Evolutionary conservation across 169 alveolate genomes (phyloP), one percentile per base, ranked within the genome.

Genomic region (Ichthyophthirius multifiliis): DNA sequence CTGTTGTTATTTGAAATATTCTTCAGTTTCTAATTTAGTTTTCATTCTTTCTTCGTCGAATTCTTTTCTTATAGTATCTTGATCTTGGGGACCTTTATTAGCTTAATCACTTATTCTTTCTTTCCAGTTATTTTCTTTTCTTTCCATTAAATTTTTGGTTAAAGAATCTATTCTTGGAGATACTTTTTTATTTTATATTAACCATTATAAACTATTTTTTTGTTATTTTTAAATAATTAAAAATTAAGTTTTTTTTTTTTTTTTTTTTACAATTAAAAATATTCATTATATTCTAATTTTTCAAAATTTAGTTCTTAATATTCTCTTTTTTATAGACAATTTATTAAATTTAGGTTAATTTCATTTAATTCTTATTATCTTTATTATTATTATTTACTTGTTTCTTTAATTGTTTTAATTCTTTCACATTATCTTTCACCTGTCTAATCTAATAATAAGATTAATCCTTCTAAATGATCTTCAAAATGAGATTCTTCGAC

Each of bases 401-500:
- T 55, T 55, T 55, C 9, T 4, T 23, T 55, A 23, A 1, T 23
- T 23, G 23, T 39, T 3, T 18, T 7, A 23, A 2, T 15, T 7
- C 31, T 55, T 16, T 55, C 71, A 27, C 31, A 34, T 39, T 27
- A 27, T 5, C 13, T 55, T 27, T 55, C 13, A 27, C 71, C 71
- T 27, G 71, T 55, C 31, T 55, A 27, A 13, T 55, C 71, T 27
- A 55, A 55, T 16, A 55, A 39, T 10, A 39, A 34, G 13, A 55
- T 55, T 10, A 55, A 39, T 27, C 43, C 71, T 55, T 55, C 71
- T 3, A 55, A 39, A 27, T 55, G 71, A 7, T 55, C 39, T 55
- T 55, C 71, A 27, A 27, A 55, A 15, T 55, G 71, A 27, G 71
- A 34, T 55, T 55, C 71, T 55, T 55, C 71, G 12, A 55, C 71